Evolutionary conservation across 495 filamentous ascomycete genomes (phyloP), one percentile per base, ranked within the genome.

Genomic region (Chaetomium fimeti): DNA sequence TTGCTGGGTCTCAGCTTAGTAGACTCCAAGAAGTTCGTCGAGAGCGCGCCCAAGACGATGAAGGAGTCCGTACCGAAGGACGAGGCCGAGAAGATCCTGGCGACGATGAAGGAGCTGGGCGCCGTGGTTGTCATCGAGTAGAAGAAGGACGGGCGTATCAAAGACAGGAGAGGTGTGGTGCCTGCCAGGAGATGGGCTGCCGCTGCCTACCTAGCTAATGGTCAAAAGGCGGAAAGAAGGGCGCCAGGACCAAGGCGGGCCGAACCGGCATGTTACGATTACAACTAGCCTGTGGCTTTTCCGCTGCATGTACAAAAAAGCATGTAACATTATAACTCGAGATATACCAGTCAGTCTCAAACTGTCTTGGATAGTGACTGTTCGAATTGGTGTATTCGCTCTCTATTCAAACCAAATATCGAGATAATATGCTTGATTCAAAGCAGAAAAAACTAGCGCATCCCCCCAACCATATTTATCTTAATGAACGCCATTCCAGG

Each of bases 1-100:
- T 84, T 99, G 84, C 83, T 99, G 58, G 94, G 95, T 5, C 78
- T 99, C 77, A 95, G 91, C 74, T 84, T 99, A 78, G 94, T 99
- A 69, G 94, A 99, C 78, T 96, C 92, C 80, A 99, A 99, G 88
- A 99, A 99, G 84, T 99, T 99, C 78, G 94, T 98, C 68, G 94
- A 99, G 84, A 89, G 89, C 70, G 91, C 88, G 74, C 94, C 94
- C 67, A 99, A 99, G 90, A 80, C 90, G 71, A 88, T 99, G 91
- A 98, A 96, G 87, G 94, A 99, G 78, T 90, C 87, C 15, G 91
- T 99, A 73, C 90, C 93, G 40, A 99, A 98, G 85, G 94, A 99
- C 74, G 94, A 99, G 77, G 90, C 89, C 15, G 92, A 98, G 86
- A 99, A 99, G 90, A 97, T 98, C 69, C 83, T 97, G 45, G 92